phyloP scores from a whole-genome alignment of 805 yeast genomes.

The Schwanniomyces pseudopolymorphus region DNA sequence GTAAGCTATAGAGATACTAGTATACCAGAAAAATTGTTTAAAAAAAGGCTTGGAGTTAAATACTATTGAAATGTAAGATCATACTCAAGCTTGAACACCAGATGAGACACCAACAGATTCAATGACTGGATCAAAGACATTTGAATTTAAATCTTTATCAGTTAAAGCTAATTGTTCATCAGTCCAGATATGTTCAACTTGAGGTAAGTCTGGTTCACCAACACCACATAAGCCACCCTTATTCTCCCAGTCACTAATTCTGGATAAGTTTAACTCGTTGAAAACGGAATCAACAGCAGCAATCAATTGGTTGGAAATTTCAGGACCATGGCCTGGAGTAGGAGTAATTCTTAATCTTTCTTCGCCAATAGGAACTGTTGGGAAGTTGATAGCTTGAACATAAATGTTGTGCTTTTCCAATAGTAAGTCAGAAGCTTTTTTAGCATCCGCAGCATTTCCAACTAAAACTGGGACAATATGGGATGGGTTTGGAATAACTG shows the following conservation, averaged over 20 bases:
- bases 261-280: conserved; percentile 67
- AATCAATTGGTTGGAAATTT: conserved; percentile 72
- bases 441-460: conserved; percentile 93
- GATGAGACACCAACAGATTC: conserved; percentile 69
- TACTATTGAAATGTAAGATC: not conserved
- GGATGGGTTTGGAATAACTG: conserved; percentile 96
- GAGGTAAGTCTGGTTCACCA: conserved; percentile 52
- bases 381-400: conserved; percentile 98
- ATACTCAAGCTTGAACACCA: conserved; percentile 43
- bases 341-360: conserved; percentile 98
- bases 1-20: not conserved
- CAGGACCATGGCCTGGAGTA: conserved; percentile 90
- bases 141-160: conserved; percentile 62
- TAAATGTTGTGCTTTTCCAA: conserved; percentile 83
- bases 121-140: conserved; percentile 63
- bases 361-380: conserved; percentile 93
- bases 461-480: conserved; percentile 95
- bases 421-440: conserved; percentile 84
- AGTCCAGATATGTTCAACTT: conserved; percentile 80
- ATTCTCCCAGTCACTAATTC: conserved; percentile 73
- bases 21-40: not conserved
- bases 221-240: conserved; percentile 92
- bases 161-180: conserved; percentile 68
- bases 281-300: conserved; percentile 81
- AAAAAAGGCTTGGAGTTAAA: not conserved